Evolutionary conservation across 148 eudicot genomes (phyloP), one percentile per base, ranked within the genome.

Genomic region (Pharnaceum exiguum): DNA sequence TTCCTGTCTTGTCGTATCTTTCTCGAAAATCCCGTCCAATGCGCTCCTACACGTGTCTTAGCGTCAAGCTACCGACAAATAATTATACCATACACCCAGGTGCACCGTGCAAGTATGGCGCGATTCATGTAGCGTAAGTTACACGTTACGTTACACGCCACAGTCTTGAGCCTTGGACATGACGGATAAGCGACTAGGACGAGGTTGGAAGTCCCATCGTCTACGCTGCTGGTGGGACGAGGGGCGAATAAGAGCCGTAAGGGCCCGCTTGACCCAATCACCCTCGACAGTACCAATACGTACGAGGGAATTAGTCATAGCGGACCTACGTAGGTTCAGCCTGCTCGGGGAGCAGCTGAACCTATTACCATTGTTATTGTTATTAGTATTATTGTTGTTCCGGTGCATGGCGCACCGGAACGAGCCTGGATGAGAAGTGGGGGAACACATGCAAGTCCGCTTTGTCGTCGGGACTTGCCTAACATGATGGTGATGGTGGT

Each of bases 221-320:
- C 83, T 55, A 9, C 71, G 60, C 21, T 75, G 79, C 25, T 75
- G 79, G 19, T 79, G 83, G 12, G 80, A 79, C 29, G 79, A 71
- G 1, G 83, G 83, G n/a, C 83, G 79, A 51, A 79, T 69, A 55
- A 79, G 44, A 50, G 83, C 79, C 49, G 83, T 65, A 24, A 79
- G 51, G 15, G 83, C 79, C 55, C 83, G 65, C 47, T 59, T 74
- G 57, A 77, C 80, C 80, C 77, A 70, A 65, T 83, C 89, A 3
- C 89, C 89, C 63, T 83, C 89, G n/a, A 79, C 89, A 0, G 89
- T 75, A 6, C 85, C 89, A 27, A 83, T 83, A 21, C 89, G 31
- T 2, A 83, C 89, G 2, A 83, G 70, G 44, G 89, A 83, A 45
- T 83, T 83, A 57, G 89, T 83, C 85, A 83, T 83, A 48, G 89